Conservation (phyloP, 495 filamentous ascomycete species). For the Annulohypoxylon moriforme region DNA sequence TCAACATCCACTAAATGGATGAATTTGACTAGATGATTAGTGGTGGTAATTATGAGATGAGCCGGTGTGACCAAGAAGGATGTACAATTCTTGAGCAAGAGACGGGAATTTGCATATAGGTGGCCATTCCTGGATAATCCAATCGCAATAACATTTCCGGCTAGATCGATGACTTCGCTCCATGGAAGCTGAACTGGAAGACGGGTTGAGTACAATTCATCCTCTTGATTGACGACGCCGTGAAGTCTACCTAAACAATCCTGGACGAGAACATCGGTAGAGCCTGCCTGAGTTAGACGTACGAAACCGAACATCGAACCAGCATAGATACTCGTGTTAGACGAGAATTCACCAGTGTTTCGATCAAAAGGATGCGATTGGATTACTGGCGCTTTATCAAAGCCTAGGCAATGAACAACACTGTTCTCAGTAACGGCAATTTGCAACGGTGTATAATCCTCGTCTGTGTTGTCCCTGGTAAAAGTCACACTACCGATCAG, state of each 20-base stretch:
- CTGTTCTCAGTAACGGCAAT: conserved; percentile 45
- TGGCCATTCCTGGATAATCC: conserved; percentile 77
- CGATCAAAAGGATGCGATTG: conserved; percentile 43
- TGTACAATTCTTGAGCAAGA: conserved; percentile 85
- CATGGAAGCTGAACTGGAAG: conserved; percentile 64
- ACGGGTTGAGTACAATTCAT: conserved; percentile 45
- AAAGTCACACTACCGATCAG: conserved; percentile 45
- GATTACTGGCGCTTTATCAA: conserved; percentile 41
- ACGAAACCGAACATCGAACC: conserved; percentile 50
- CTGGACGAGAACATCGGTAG: conserved; percentile 51
- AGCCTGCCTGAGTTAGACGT: conserved; percentile 49
- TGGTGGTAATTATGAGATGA: conserved; percentile 92
- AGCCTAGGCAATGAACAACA: conserved; percentile 45
- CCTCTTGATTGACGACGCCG: conserved; percentile 47
- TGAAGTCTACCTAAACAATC: conserved; percentile 53
- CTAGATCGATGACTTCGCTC: conserved; percentile 58
- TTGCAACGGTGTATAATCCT: conserved; percentile 37
- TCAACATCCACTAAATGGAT: conserved; percentile 78
- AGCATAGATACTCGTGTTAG: conserved; percentile 42
- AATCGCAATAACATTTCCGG: conserved; percentile 61
- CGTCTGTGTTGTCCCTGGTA: conserved; percentile 26
- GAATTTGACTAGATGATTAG: conserved; percentile 91
- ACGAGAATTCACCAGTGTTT: conserved; percentile 44
- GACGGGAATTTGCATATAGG: conserved; percentile 79
- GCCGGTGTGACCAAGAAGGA: conserved; percentile 85